A percentile compares a stretch with the other conserved stretches of the same genome.
Conservation (phyloP, 148 eudicot genomes). For the Fagopyrum tataricum region DNA sequence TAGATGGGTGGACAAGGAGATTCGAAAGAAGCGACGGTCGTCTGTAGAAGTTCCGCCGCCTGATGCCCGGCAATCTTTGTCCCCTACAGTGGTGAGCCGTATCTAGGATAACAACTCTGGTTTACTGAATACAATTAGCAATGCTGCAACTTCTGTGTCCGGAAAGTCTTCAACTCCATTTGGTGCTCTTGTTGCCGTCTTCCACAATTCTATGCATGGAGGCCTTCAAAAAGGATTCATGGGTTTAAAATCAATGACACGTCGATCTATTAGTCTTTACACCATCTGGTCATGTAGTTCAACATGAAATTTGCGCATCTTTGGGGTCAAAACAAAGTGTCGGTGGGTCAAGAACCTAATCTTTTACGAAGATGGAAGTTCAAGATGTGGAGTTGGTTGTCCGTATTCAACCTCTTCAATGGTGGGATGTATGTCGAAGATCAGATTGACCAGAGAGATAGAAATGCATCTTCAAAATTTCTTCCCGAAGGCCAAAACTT, state of each 20-base stretch:
- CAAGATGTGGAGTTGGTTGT: slow-evolving; percentile 77
- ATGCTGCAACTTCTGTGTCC: slow-evolving; percentile 86
- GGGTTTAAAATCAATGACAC: slow-evolving; percentile 48
- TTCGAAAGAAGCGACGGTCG: too few relatives aligned
- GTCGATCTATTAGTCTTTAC: slow-evolving; percentile 79
- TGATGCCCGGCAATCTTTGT: too few relatives aligned
- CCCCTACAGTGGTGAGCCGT: slow-evolving; percentile 75
- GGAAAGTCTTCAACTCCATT: slow-evolving; percentile 64
- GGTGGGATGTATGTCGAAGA: slow-evolving; percentile 99
- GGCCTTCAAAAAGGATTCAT: slow-evolving; percentile 19
- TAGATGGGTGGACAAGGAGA: too few relatives aligned
- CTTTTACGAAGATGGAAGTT: slow-evolving; percentile 36
- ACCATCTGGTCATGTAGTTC: slow-evolving; percentile 83
- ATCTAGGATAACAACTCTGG: slow-evolving; percentile 73
- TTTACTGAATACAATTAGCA: slow-evolving; percentile 93
- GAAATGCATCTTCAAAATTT: slow-evolving; percentile 43
- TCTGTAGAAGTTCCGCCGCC: too few relatives aligned
- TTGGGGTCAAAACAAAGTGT: slow-evolving; percentile 51
- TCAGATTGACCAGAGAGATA: slow-evolving; percentile 91
- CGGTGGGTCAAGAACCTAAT: slow-evolving; percentile 35
- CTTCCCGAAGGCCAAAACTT: slow-evolving; percentile 33
- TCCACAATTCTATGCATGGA: slow-evolving; percentile 41
- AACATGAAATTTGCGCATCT: slow-evolving; percentile 73
- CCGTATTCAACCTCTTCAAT: slow-evolving; percentile 69
- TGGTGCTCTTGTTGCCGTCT: slow-evolving; percentile 73